Evolutionary conservation across 352 stramenopile species (phyloP), one percentile per base, ranked within the genome.

Genomic region (Aphanomyces cochlioides): DNA sequence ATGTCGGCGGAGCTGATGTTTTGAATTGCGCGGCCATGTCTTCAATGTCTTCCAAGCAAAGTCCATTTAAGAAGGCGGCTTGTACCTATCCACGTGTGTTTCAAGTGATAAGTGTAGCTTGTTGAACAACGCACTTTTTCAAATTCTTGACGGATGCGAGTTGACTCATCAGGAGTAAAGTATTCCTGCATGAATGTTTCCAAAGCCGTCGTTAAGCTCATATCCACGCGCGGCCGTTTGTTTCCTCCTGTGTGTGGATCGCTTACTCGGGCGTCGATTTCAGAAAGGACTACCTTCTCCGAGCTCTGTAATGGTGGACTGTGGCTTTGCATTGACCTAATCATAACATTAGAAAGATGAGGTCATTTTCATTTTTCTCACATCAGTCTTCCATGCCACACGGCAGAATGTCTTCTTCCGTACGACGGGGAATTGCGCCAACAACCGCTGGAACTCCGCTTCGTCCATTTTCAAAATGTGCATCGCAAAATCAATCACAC

Each of bases 21-120:
- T 67, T 48, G 40, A 67, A 67, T 34, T 67, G 59, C 10, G 19
- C 38, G 13, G 39, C 41, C 19, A 67, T 67, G 8, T 67, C 59
- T 50, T 67, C 59, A n/a, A 67, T 50, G 41, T 67, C 59, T 39
- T 67, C 59, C n/a, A 67, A 45, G 41, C 59, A 67, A 13, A 67
- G 59, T 50, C 21, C 38, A 34, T 56, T 54, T 6, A 67, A 19
- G 12, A 67, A 56, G 4, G 41, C n/a, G n/a, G 59, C 43, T 56
- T 67, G 59, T 7, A 15, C 54, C 54, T 61, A 39, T 58, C 50
- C 54, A 8, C n/a, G 50, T 58, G 50, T 21, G 50, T 8, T 12
- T 58, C 8, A n/a, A 58, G 13, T 10, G 50, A 58, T 38, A 10
- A 8, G n/a, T 19, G 50, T 10, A 38, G 28, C 28, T 2, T 28